Conservation (phyloP, 257 asterid genomes). For the Gardenia jasminoides region DNA sequence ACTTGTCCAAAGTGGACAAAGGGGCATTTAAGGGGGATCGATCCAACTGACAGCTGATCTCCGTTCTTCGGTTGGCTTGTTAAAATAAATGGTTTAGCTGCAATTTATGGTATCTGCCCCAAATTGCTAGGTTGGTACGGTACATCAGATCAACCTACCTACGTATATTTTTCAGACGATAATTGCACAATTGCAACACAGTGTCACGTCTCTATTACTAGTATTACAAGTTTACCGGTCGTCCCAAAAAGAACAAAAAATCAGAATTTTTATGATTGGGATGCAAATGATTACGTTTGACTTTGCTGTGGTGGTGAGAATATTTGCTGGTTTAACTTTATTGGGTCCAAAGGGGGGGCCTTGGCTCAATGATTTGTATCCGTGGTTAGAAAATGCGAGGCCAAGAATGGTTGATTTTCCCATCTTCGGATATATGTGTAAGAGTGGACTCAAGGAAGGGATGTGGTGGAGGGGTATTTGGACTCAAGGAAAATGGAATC, state of each 20-base stretch:
- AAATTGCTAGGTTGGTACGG: slow-evolving; percentile 17
- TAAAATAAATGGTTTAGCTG: background rate
- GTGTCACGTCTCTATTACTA: background rate
- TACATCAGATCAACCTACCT: slow-evolving; percentile 12
- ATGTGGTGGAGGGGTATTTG: too few relatives aligned
- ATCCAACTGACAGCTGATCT: slow-evolving; percentile 23
- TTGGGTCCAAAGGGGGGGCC: slow-evolving; percentile 7
- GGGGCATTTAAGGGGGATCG: slow-evolving; percentile 6
- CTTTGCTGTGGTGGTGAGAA: background rate
- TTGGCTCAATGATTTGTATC: background rate
- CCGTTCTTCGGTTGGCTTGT: background rate
- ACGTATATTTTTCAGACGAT: too few relatives aligned
- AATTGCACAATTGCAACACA: background rate
- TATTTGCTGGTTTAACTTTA: background rate
- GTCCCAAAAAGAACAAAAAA: background rate
- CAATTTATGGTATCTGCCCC: slow-evolving; percentile 3
- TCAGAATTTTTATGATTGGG: background rate
- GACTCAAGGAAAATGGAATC: too few relatives aligned
- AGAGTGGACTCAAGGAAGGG: too few relatives aligned
- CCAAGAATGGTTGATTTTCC: background rate
- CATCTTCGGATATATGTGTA: too few relatives aligned
- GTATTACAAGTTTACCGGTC: background rate
- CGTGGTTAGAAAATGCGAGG: background rate
- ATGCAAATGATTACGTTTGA: background rate
- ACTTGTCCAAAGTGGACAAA: background rate